Evolutionary conservation across 106 monocot species (phyloP).

Genomic region (Phalaenopsis equestris): DNA sequence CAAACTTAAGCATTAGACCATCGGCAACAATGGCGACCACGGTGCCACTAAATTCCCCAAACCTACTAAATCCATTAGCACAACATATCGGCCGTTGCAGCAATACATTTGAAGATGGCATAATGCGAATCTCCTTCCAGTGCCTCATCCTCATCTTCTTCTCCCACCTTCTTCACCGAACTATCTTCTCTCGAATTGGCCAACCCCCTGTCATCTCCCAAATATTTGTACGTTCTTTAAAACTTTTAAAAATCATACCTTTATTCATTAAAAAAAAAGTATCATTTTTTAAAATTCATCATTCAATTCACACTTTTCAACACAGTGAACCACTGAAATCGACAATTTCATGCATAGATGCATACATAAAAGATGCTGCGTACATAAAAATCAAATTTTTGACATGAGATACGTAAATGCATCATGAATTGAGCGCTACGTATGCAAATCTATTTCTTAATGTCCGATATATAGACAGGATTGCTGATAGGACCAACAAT

Average conservation of each 20-base stretch:
- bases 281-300: too few relatives aligned
- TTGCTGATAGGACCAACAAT: slow-evolving; percentile 36
- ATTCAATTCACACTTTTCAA: too few relatives aligned
- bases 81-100: background rate
- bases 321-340: too few relatives aligned
- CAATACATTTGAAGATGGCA: background rate
- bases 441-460: too few relatives aligned
- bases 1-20: background rate
- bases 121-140: background rate
- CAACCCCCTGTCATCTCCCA: slow-evolving; percentile 29
- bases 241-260: background rate
- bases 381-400: too few relatives aligned
- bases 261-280: too few relatives aligned
- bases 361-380: too few relatives aligned
- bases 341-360: too few relatives aligned
- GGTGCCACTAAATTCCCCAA: too few relatives aligned
- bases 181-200: slow-evolving; percentile 17
- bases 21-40: background rate
- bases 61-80: background rate
- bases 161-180: slow-evolving; percentile 12
- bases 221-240: slow-evolving; percentile 13
- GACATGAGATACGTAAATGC: too few relatives aligned
- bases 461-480: slow-evolving; percentile 22
- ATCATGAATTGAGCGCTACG: too few relatives aligned
- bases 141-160: slow-evolving; percentile 8